Conservation (phyloP, 2,329 filamentous ascomycete species). For the Aspergillus eucalypticola region DNA sequence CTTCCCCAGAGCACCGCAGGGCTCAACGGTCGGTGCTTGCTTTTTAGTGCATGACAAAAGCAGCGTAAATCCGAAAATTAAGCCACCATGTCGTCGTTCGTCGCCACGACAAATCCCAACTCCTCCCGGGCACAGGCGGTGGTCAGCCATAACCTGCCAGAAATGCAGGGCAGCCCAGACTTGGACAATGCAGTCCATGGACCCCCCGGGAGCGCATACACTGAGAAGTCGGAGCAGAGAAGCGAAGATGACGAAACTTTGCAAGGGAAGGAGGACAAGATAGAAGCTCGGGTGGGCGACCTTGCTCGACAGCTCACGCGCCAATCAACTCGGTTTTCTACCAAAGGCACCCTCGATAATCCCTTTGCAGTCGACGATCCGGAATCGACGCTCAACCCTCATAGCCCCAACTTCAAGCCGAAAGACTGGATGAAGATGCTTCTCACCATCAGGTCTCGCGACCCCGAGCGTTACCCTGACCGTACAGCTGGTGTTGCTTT, state of each 20-base stretch:
- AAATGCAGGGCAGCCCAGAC: conserved; percentile 9
- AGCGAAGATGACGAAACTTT: conserved; percentile 19
- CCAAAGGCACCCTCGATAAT: conserved; percentile 18
- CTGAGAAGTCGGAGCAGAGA: conserved; percentile 7
- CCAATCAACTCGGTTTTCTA: conserved; percentile 23
- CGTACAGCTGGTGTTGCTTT: conserved; percentile 61
- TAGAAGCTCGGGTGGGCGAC: conserved; percentile 12
- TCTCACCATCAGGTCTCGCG: conserved; percentile 21
- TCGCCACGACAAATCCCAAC: conserved; percentile 14
- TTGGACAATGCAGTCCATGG: conserved; percentile 7
- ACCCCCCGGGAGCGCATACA: neutral
- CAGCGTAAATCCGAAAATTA: neutral
- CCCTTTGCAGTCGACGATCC: conserved; percentile 21
- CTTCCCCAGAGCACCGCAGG: neutral
- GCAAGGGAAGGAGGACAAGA: conserved; percentile 9
- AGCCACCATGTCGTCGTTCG: conserved; percentile 19
- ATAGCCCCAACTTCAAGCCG: conserved; percentile 23
- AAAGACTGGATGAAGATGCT: conserved; percentile 26
- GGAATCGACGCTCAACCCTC: conserved; percentile 22
- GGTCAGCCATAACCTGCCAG: conserved; percentile 18
- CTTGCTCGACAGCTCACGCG: conserved; percentile 23
- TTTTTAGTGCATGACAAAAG: neutral
- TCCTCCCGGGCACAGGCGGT: conserved; percentile 16
- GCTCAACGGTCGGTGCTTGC: neutral
- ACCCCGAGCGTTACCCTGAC: conserved; percentile 20